Evolutionary conservation across 2,329 filamentous ascomycete species (phyloP).

Genomic region (Ceratocystis cubensis): DNA sequence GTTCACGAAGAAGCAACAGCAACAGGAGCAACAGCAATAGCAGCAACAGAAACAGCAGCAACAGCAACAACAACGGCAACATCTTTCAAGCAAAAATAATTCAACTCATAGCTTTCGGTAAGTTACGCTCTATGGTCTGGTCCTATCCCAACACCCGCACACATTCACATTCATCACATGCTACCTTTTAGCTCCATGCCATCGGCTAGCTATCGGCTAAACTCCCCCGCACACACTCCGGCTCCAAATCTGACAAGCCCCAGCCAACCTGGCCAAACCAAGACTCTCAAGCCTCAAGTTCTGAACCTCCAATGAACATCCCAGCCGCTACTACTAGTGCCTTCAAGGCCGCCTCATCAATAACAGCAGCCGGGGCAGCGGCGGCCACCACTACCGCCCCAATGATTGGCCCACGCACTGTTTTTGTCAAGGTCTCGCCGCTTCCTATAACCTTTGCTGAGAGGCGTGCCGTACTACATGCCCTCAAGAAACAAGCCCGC

Average conservation of each 20-base stretch:
- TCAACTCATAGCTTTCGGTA: neutral
- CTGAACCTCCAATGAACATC: neutral
- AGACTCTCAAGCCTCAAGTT: neutral
- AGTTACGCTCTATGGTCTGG: neutral
- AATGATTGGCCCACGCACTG: constrained; percentile 15
- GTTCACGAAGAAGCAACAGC: too few species aligned
- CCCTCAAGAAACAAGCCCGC: constrained; percentile 37
- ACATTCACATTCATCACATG: neutral
- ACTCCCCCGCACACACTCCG: neutral
- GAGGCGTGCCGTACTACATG: constrained; percentile 42
- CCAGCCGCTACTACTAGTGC: neutral
- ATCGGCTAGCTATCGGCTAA: constrained; percentile 12
- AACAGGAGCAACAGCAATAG: too few species aligned
- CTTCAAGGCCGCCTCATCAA: neutral
- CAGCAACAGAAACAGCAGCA: too few species aligned
- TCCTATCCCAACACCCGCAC: neutral
- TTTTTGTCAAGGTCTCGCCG: constrained; percentile 37
- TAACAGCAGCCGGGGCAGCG: neutral
- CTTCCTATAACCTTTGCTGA: constrained; percentile 40
- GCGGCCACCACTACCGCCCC: neutral
- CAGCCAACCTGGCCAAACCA: too few species aligned
- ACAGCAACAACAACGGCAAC: too few species aligned
- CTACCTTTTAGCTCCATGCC: neutral
- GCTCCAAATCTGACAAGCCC: neutral
- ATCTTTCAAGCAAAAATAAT: too few species aligned